Percentiles rank a stretch among this genome's conserved stretches.
Conservation (phyloP, 345 rosid genomes). For the Pistacia integerrima region DNA sequence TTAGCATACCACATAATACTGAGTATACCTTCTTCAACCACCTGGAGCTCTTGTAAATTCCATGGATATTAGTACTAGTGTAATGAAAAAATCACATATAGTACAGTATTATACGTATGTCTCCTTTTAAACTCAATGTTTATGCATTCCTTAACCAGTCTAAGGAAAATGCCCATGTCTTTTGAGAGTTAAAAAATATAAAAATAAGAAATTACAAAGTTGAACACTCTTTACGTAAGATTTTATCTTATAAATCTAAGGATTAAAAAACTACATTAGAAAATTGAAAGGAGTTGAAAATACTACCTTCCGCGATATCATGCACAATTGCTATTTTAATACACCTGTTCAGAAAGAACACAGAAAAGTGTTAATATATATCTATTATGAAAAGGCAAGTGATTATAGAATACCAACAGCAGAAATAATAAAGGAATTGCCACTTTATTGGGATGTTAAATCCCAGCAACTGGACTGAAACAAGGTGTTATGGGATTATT, state of each 20-base stretch:
- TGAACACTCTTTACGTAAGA: neutral
- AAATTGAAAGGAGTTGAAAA: neutral
- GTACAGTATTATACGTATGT: neutral
- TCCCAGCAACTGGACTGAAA: neutral
- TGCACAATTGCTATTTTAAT: slow-evolving; percentile 95
- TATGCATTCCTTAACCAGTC: neutral
- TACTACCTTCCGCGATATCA: slow-evolving; percentile 96
- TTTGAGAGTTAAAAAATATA: neutral
- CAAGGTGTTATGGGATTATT: neutral
- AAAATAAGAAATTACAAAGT: neutral
- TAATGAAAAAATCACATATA: neutral
- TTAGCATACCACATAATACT: neutral
- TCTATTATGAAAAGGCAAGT: neutral
- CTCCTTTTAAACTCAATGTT: neutral
- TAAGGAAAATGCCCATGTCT: neutral
- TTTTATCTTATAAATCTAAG: neutral
- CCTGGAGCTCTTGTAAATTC: neutral
- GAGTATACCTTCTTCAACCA: neutral
- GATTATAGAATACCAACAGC: neutral
- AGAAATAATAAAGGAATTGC: neutral
- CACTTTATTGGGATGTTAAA: neutral
- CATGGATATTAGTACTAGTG: neutral
- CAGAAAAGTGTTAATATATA: slow-evolving; percentile 16
- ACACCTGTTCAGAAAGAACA: slow-evolving; percentile 60
- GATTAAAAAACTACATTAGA: neutral